Percentiles rank a stretch among this genome's conserved stretches.
These are phyloP conservation scores for Chlorella sp. DNA, from an alignment of 139 green algal species.

Conservation along the genomic window DNA sequence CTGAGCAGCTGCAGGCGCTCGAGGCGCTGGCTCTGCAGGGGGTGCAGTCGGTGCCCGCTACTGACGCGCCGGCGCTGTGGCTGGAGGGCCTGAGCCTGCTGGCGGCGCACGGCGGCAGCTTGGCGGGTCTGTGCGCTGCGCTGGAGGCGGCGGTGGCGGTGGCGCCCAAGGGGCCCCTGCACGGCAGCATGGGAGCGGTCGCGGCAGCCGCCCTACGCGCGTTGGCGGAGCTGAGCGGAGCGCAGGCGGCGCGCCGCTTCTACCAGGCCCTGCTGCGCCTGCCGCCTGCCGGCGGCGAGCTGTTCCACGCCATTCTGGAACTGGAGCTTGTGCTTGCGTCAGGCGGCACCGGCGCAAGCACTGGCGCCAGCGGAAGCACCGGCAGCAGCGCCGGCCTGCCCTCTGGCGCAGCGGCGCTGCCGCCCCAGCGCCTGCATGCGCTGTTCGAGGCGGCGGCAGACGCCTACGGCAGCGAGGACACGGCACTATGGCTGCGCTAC, in stretches of 20 bases:
- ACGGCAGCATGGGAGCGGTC: conserved; percentile 55
- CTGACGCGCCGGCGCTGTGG: conserved; percentile 26
- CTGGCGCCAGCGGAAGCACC: neutral
- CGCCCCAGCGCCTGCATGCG: conserved; percentile 8
- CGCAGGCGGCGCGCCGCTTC: conserved; percentile 46
- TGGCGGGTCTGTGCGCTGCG: neutral
- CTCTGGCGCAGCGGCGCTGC: neutral
- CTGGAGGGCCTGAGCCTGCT: conserved; percentile 3
- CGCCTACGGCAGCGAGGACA: conserved; percentile 50
- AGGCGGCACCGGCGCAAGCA: conserved; percentile 2
- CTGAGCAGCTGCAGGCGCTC: neutral
- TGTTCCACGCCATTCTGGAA: conserved; percentile 56
- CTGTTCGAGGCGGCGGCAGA: conserved; percentile 59
- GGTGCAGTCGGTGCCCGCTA: conserved; percentile 30
- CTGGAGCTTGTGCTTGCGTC: conserved; percentile 42
- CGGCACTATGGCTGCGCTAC: conserved; percentile 70
- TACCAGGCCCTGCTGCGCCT: conserved; percentile 52
- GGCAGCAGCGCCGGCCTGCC: neutral
- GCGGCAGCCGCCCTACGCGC: conserved; percentile 38
- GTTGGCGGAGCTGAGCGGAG: conserved; percentile 19
- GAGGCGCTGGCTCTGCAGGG: conserved; percentile 20
- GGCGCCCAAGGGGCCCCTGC: conserved; percentile 1
- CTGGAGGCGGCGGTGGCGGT: conserved; percentile 3
- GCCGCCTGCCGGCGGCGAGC: conserved; percentile 58
- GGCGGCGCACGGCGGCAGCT: neutral